Evolutionary conservation across 208 protist genomes (phyloP).

Genomic region (Willaertia magna): DNA sequence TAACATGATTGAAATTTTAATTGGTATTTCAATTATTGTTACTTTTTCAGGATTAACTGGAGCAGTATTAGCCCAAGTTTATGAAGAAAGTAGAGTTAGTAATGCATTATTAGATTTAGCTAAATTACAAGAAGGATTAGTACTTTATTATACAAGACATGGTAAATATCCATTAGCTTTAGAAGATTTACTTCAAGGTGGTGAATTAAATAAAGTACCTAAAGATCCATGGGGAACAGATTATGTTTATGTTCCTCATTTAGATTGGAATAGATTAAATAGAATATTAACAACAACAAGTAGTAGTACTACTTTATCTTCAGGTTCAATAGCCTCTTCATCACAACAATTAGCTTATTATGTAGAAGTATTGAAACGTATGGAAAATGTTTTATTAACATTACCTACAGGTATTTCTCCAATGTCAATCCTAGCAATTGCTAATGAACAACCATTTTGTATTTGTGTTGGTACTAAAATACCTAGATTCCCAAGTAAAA

Average conservation of each 20-base stretch:
- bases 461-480: slow-evolving; percentile 3
- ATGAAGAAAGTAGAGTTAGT: not conserved
- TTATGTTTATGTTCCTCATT: slow-evolving; percentile 10
- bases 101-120: slow-evolving; percentile 1
- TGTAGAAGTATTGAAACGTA: not conserved
- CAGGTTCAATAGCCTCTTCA: not conserved
- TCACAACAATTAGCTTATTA: not conserved
- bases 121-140: not conserved
- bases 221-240: slow-evolving; percentile 15
- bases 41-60: slow-evolving; percentile 14
- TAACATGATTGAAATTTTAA: slow-evolving; percentile 19
- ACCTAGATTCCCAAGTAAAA: not conserved
- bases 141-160: slow-evolving; percentile 5
- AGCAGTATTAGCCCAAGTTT: not conserved
- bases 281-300: not conserved
- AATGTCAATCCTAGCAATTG: not conserved
- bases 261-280: not conserved
- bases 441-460: not conserved
- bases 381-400: not conserved
- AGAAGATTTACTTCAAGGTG: slow-evolving; percentile 1
- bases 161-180: not conserved
- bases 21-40: slow-evolving; percentile 14
- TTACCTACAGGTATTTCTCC: not conserved
- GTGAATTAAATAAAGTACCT: slow-evolving; percentile 8
- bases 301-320: not conserved